Evolutionary conservation across 768 basidiomycete species (phyloP).

Genomic region (Pulveroboletus frians): DNA sequence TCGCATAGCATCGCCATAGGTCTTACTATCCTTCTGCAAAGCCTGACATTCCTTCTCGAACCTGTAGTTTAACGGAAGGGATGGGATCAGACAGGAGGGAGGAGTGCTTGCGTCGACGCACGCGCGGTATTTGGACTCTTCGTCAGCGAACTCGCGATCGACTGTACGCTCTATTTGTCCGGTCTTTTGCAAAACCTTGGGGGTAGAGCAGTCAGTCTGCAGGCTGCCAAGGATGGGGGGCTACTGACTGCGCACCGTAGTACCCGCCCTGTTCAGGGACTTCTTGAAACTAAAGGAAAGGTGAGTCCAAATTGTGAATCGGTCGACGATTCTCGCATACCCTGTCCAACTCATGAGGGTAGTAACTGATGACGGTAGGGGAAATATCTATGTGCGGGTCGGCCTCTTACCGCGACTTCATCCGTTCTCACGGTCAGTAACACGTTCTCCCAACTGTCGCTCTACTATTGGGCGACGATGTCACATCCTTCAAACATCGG

Average conservation of each 20-base stretch:
- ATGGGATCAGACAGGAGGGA: background rate
- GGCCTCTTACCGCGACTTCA: background rate
- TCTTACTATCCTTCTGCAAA: constrained; percentile 93
- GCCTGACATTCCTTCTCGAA: constrained; percentile 95
- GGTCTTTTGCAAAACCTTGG: constrained; percentile 91
- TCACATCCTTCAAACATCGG: no score
- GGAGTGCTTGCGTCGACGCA: constrained; percentile 35
- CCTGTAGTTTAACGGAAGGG: constrained; percentile 35
- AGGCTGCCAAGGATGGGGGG: background rate
- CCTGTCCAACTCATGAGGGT: constrained; percentile 52
- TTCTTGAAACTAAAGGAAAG: constrained; percentile 73
- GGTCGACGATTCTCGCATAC: constrained; percentile 23
- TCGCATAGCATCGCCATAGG: constrained; percentile 91
- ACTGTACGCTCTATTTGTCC: constrained; percentile 96
- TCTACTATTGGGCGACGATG: no score
- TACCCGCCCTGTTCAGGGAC: constrained; percentile 85
- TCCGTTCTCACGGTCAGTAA: no score
- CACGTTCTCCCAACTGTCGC: no score
- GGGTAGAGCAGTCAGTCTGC: constrained; percentile 5
- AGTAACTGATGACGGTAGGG: background rate
- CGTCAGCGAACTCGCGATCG: constrained; percentile 88
- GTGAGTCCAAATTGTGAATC: background rate
- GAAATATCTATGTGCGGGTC: background rate
- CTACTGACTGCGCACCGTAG: constrained; percentile 54
- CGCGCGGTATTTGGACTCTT: constrained; percentile 88